A percentile compares a stretch with the other conserved stretches of the same genome.
These are phyloP conservation scores for Neoboletus subvelutipes DNA, from an alignment of 768 basidiomycete genomes.

Conservation along the genomic window DNA sequence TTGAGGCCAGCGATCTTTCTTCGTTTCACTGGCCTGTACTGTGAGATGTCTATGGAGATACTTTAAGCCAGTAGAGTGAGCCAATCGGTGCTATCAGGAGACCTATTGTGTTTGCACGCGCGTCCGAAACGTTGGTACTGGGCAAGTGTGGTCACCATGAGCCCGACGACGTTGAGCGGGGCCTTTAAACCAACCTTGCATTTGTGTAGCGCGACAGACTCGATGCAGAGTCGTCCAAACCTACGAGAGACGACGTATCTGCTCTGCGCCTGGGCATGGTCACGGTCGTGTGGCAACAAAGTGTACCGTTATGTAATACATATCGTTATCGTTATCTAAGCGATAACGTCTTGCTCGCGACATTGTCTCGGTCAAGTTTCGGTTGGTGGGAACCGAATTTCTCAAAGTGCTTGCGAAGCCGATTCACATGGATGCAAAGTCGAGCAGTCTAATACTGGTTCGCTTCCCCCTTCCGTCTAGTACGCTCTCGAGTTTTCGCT, in stretches of 20 bases:
- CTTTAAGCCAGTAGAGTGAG: not conserved
- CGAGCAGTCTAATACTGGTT: not conserved
- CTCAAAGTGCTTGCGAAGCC: not conserved
- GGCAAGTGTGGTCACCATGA: not conserved
- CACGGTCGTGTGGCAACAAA: not conserved
- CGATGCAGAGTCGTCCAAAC: conserved; percentile 13
- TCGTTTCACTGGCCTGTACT: conserved; percentile 40
- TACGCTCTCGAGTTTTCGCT: not conserved
- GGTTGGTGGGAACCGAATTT: not conserved
- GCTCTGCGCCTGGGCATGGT: conserved; percentile 7
- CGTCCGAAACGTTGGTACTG: conserved; percentile 1
- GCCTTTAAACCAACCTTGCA: conserved; percentile 10
- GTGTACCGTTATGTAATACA: too few species aligned
- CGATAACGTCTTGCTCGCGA: not conserved
- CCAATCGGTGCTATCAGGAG: not conserved
- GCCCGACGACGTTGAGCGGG: not conserved
- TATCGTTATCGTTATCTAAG: conserved; percentile 12
- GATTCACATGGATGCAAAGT: not conserved
- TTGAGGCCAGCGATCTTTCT: conserved; percentile 53
- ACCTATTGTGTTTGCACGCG: conserved; percentile 17
- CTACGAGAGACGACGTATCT: not conserved
- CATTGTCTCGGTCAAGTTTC: not conserved
- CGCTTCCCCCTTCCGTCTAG: not conserved
- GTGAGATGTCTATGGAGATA: conserved; percentile 7
- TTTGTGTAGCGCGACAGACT: conserved; percentile 7